A percentile compares a stretch with the other conserved stretches of the same genome.
Conservation (phyloP, 2,329 filamentous ascomycete genomes). For the Epichloe hybrida region DNA sequence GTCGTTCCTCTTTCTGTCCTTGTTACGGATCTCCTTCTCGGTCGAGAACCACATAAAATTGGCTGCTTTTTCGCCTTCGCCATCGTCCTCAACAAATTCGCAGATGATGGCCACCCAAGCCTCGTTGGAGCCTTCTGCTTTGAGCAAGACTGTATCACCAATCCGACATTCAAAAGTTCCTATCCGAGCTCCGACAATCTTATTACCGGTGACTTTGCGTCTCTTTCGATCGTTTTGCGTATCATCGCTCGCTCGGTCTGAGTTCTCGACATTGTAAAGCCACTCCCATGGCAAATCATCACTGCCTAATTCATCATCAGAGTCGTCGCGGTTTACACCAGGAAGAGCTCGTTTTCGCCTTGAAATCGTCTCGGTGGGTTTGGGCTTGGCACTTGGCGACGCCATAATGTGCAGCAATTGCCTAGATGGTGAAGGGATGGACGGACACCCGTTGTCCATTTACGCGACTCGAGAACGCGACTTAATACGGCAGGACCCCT, state of each 20-base stretch:
- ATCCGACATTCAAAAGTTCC: constrained; percentile 67
- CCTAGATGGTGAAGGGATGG: constrained; percentile 1
- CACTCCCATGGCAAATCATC: constrained; percentile 68
- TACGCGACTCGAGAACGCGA: constrained; percentile 21
- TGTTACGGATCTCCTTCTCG: constrained; percentile 76
- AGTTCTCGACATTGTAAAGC: constrained; percentile 44
- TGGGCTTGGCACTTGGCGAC: constrained; percentile 10
- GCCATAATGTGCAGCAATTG: constrained; percentile 11
- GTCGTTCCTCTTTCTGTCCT: constrained; percentile 69
- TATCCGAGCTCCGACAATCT: constrained; percentile 71
- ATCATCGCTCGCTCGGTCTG: constrained; percentile 13
- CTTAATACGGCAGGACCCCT: not conserved
- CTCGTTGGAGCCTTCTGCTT: constrained; percentile 74
- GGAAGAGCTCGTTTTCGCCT: constrained; percentile 16
- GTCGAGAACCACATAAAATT: constrained; percentile 95
- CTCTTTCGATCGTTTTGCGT: constrained; percentile 20
- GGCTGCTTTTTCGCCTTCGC: constrained; percentile 54
- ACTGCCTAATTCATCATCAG: constrained; percentile 71
- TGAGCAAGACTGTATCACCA: constrained; percentile 75
- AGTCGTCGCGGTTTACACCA: constrained; percentile 62
- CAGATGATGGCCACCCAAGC: constrained; percentile 88
- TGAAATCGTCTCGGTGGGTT: constrained; percentile 8
- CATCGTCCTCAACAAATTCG: constrained; percentile 63
- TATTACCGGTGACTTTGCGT: constrained; percentile 22
- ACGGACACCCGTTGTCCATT: not conserved